phyloP scores from a whole-genome alignment of 306 rosid species.

The Astragalus glycyphyllos region DNA sequence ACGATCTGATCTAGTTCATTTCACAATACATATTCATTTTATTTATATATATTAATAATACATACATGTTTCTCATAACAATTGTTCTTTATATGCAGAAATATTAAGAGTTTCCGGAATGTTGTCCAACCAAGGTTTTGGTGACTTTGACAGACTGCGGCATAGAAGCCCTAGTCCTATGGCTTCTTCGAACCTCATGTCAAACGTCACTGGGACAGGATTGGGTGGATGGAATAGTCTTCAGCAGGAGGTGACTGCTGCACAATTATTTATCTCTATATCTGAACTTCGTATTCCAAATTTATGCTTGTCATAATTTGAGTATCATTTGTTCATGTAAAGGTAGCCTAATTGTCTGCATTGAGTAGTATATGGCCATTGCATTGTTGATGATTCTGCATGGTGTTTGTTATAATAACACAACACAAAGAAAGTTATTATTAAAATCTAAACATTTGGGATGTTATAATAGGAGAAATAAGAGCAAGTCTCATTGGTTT shows the following conservation, averaged over 20 bases:
- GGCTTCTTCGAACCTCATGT: conserved; percentile 89
- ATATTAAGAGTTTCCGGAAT: conserved; percentile 90
- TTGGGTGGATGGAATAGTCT: conserved; percentile 90
- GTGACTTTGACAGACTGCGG: conserved; percentile 94
- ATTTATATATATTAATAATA: neutral
- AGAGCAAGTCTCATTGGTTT: no score
- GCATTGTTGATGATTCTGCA: neutral
- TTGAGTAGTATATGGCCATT: neutral
- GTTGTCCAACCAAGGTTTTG: conserved; percentile 97
- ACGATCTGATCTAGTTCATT: no score
- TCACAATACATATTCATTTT: no score
- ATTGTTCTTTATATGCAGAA: conserved; percentile 60
- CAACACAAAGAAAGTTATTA: neutral
- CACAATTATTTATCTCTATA: conserved; percentile 15
- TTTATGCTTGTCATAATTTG: conserved; percentile 27
- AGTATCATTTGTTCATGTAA: conserved; percentile 30
- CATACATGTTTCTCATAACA: conserved; percentile 40
- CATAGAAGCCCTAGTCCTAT: conserved; percentile 99
- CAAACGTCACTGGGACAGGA: conserved; percentile 81
- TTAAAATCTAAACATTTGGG: conserved; percentile 6
- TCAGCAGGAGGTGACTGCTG: conserved; percentile 77
- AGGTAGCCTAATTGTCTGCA: neutral
- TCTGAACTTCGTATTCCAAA: conserved; percentile 13
- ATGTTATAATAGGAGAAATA: neutral
- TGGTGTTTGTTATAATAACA: neutral